Percentiles rank a stretch among this genome's conserved stretches.
These are phyloP conservation scores for Furcasterigmium sp. DNA, from an alignment of 2,329 filamentous ascomycete genomes.

Conservation along the genomic window DNA sequence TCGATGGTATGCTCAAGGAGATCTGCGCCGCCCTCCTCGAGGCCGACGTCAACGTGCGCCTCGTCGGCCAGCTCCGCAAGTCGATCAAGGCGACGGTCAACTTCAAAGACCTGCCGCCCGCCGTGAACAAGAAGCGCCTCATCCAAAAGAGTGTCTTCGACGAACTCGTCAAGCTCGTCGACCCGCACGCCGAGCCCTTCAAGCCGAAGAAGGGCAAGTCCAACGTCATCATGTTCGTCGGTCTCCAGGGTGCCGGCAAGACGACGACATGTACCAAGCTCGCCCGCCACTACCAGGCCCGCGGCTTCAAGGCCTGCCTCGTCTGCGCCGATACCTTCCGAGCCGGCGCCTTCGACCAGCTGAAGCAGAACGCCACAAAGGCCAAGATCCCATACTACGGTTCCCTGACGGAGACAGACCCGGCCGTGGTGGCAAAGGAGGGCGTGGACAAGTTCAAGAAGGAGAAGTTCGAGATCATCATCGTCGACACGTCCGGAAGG, in stretches of 20 bases:
- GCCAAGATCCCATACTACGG: constrained; percentile 99
- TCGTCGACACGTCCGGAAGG: constrained; percentile 93
- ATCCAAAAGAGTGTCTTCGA: constrained; percentile 98
- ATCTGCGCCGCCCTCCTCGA: constrained; percentile 93
- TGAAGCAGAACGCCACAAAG: constrained; percentile 98
- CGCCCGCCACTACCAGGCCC: constrained; percentile 86
- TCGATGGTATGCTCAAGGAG: constrained; percentile 97
- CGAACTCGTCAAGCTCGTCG: constrained; percentile 90
- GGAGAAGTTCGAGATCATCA: constrained; percentile 96
- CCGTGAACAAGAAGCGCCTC: constrained; percentile 95
- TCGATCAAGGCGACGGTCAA: constrained; percentile 89
- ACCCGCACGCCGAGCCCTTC: constrained; percentile 92
- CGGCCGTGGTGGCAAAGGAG: constrained; percentile 86
- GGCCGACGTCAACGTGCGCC: constrained; percentile 93
- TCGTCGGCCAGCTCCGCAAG: constrained; percentile 86
- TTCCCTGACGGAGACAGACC: constrained; percentile 92
- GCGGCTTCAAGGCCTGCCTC: constrained; percentile 87
- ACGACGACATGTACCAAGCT: constrained; percentile 98
- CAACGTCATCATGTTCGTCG: constrained; percentile 99
- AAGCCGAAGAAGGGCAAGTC: constrained; percentile 93
- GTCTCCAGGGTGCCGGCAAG: constrained; percentile 94
- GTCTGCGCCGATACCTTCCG: constrained; percentile 98
- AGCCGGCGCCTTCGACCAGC: constrained; percentile 94
- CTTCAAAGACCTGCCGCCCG: constrained; percentile 86
- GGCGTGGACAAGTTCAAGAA: constrained; percentile 99